Conservation (phyloP, 345 rosid species). For the Gossypium ekmanianum region DNA sequence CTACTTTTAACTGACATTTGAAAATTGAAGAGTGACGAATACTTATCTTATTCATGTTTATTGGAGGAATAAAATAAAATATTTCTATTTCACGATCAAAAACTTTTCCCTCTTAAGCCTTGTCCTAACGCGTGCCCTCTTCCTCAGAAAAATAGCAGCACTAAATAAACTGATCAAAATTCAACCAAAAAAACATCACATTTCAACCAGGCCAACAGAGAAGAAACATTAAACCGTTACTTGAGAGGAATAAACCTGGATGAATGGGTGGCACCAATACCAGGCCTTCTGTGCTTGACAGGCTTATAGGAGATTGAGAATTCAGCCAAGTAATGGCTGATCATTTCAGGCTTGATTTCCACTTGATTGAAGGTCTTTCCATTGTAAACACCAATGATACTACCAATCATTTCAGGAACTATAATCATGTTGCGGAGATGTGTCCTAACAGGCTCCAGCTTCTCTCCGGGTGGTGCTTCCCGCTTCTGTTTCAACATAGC, state of each 20-base stretch:
- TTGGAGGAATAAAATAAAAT: too few species aligned
- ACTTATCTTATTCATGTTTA: too few species aligned
- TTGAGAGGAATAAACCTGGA: slow-evolving; percentile 79
- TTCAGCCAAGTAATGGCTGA: slow-evolving; percentile 57
- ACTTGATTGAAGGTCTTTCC: slow-evolving; percentile 69
- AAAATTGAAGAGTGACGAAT: too few species aligned
- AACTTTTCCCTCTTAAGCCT: too few species aligned
- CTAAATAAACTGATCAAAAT: slow-evolving; percentile 8
- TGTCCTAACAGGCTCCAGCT: slow-evolving; percentile 63
- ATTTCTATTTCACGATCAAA: not conserved
- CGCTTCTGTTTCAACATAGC: slow-evolving; percentile 38
- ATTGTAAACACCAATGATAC: slow-evolving; percentile 57
- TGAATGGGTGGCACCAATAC: slow-evolving; percentile 68
- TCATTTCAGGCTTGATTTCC: slow-evolving; percentile 74
- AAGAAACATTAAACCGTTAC: slow-evolving; percentile 25
- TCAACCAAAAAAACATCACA: not conserved
- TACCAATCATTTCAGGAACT: slow-evolving; percentile 70
- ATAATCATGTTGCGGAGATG: slow-evolving; percentile 75
- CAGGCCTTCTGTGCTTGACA: slow-evolving; percentile 63
- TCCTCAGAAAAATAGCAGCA: too few species aligned
- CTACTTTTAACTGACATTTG: too few species aligned
- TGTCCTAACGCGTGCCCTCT: not conserved
- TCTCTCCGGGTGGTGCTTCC: slow-evolving; percentile 63
- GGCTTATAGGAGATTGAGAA: slow-evolving; percentile 58
- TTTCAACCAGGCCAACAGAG: not conserved